These are phyloP conservation scores for Candida sp. DNA, from an alignment of 1,139 yeast genomes.

Conservation along the genomic window DNA sequence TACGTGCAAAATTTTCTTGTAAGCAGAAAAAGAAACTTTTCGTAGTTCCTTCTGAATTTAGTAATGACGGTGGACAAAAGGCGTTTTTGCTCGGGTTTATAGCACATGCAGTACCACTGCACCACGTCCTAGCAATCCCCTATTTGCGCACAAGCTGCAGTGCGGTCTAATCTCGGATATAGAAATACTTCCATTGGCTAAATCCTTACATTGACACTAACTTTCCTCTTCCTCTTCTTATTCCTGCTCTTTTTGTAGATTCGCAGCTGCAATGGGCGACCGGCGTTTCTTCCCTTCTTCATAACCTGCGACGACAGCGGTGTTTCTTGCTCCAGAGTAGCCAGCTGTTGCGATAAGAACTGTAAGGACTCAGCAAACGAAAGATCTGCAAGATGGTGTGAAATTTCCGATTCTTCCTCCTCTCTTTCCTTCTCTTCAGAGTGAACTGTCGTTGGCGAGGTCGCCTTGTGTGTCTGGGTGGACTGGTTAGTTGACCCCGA, in stretches of 20 bases:
- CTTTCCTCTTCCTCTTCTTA: constrained; percentile 6
- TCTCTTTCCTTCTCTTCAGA: not conserved
- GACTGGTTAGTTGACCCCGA: not conserved
- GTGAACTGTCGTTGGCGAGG: not conserved
- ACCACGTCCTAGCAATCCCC: not conserved
- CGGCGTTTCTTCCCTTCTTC: not conserved
- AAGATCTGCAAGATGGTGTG: constrained; percentile 9
- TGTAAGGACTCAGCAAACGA: constrained; percentile 22
- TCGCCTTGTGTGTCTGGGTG: not conserved
- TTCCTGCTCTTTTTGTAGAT: not conserved
- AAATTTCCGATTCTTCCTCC: not conserved
- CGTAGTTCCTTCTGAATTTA: constrained; percentile 1
- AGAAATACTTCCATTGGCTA: not conserved
- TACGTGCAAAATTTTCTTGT: not conserved
- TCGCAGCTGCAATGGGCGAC: not conserved
- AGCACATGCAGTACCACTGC: not conserved
- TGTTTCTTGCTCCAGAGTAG: not conserved
- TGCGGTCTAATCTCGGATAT: not conserved
- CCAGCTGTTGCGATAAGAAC: constrained; percentile 17
- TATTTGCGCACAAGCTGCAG: not conserved
- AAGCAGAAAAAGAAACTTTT: not conserved
- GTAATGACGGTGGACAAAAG: not conserved
- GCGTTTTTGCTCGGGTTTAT: not conserved
- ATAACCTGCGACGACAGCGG: not conserved
- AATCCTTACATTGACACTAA: constrained; percentile 5